Conservation (phyloP, 2,329 filamentous ascomycete species). For the Scedosporium apiospermum region DNA sequence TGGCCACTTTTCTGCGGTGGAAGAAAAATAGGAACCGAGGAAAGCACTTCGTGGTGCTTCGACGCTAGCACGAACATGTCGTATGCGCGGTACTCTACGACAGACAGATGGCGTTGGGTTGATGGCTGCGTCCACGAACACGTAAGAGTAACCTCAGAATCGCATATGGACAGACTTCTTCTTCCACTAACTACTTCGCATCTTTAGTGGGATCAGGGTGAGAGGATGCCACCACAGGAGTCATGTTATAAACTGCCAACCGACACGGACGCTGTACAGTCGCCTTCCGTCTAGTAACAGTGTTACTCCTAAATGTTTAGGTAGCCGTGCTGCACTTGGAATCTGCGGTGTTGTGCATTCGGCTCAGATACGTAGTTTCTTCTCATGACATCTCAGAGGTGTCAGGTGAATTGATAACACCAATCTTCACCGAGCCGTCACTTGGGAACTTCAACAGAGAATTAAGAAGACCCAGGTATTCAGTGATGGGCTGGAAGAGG, state of each 20-base stretch:
- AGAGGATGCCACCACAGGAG: slow-evolving; percentile 16
- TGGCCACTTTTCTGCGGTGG: slow-evolving; percentile 29
- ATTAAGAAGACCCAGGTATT: no score
- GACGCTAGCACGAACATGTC: slow-evolving; percentile 29
- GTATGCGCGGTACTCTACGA: slow-evolving; percentile 26
- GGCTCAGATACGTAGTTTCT: no score
- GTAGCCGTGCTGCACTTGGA: no score
- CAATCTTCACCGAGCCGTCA: no score
- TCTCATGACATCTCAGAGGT: no score
- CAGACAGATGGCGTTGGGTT: slow-evolving; percentile 29
- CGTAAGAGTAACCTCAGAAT: slow-evolving; percentile 15
- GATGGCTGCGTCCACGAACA: slow-evolving; percentile 30
- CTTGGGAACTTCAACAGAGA: no score
- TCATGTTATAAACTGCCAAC: slow-evolving; percentile 15
- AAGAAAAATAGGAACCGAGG: slow-evolving; percentile 22
- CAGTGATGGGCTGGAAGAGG: no score
- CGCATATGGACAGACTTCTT: no score
- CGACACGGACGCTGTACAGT: neutral
- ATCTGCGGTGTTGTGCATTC: no score
- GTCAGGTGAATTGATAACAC: no score
- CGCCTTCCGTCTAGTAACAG: no score
- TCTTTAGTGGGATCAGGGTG: slow-evolving; percentile 24
- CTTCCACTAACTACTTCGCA: slow-evolving; percentile 4
- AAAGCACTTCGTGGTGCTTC: slow-evolving; percentile 25
- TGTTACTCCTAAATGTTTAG: no score